A percentile compares a stretch with the other conserved stretches of the same genome.
Evolutionary conservation across 2,329 filamentous ascomycete species (phyloP).

Genomic region (Fusarium sp.): DNA sequence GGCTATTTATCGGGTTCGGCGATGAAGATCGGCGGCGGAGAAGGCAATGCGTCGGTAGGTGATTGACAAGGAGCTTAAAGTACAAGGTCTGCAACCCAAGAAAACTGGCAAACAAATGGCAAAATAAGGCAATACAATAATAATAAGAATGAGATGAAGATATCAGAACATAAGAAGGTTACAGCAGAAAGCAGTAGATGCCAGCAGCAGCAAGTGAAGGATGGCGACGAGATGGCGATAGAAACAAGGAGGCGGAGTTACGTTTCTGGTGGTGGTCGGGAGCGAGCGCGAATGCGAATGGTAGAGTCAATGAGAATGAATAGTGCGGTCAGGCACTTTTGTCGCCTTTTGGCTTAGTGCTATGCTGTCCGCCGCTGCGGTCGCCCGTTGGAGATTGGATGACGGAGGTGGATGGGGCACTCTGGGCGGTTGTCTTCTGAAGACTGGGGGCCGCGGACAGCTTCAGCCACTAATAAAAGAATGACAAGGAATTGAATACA

Average conservation of each 20-base stretch:
- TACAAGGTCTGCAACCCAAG: conserved; percentile 24
- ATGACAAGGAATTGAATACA: conserved; percentile 16
- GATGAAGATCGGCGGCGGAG: conserved; percentile 31
- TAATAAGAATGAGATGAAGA: conserved; percentile 23
- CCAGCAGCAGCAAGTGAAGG: conserved; percentile 14
- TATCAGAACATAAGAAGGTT: conserved; percentile 22
- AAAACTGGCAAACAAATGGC: conserved; percentile 4
- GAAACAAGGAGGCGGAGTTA: conserved; percentile 28
- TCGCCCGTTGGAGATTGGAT: conserved; percentile 41
- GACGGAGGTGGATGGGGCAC: conserved; percentile 32
- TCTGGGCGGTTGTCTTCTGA: conserved; percentile 7
- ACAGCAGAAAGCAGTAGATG: conserved; percentile 10
- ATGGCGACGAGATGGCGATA: conserved; percentile 34
- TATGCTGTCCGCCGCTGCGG: conserved; percentile 3
- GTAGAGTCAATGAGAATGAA: background rate
- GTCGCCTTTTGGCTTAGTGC: conserved; percentile 22
- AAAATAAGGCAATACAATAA: conserved; percentile 17
- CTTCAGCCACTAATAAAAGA: conserved; percentile 6
- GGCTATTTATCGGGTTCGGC: conserved; percentile 30
- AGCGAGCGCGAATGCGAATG: conserved; percentile 25
- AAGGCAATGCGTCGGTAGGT: conserved; percentile 12
- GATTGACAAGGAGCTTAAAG: conserved; percentile 30
- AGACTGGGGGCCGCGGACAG: background rate
- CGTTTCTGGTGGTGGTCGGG: conserved; percentile 27
- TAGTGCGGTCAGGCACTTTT: conserved; percentile 47